phyloP scores from a whole-genome alignment of 2,329 filamentous ascomycete genomes.

The Dothideomycetidae sp. region DNA sequence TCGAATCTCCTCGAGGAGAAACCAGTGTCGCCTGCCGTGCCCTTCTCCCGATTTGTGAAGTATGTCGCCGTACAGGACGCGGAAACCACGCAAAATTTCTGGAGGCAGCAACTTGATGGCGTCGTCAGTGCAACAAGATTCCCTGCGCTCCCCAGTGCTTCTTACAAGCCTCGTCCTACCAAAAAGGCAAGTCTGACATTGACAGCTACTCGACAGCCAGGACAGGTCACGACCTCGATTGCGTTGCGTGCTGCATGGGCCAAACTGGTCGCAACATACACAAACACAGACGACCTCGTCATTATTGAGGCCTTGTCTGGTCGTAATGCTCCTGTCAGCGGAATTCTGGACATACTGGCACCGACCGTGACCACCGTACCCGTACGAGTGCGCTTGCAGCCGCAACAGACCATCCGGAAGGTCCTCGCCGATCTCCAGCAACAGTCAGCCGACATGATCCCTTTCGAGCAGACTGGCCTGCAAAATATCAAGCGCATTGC shows the following conservation, averaged over 20 bases:
- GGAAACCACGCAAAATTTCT: constrained; percentile 20
- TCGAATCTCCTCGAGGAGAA: constrained; percentile 6
- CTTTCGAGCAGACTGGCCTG: constrained; percentile 33
- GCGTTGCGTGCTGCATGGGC: constrained; percentile 20
- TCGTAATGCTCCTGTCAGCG: constrained; percentile 22
- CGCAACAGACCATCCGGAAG: constrained; percentile 23
- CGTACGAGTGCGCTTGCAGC: constrained; percentile 22
- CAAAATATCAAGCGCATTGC: no score
- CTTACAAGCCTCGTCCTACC: constrained; percentile 15
- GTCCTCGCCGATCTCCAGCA: constrained; percentile 40
- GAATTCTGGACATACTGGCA: constrained; percentile 23
- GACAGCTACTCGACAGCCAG: constrained; percentile 13
- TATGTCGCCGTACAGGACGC: constrained; percentile 18
- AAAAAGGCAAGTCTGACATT: constrained; percentile 16
- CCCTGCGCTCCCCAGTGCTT: constrained; percentile 19
- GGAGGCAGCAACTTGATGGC: constrained; percentile 21
- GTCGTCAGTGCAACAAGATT: constrained; percentile 22
- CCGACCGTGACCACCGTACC: constrained; percentile 28
- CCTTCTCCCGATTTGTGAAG: constrained; percentile 22
- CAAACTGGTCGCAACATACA: constrained; percentile 18
- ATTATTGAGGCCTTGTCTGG: constrained; percentile 25
- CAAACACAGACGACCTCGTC: constrained; percentile 19
- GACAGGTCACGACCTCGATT: constrained; percentile 21
- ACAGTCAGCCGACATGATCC: constrained; percentile 41
- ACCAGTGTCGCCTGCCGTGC: constrained; percentile 2